Evolutionary conservation across 2,329 filamentous ascomycete species (phyloP), one percentile per base, ranked within the genome.

Genomic region (Monosporascus sp.): DNA sequence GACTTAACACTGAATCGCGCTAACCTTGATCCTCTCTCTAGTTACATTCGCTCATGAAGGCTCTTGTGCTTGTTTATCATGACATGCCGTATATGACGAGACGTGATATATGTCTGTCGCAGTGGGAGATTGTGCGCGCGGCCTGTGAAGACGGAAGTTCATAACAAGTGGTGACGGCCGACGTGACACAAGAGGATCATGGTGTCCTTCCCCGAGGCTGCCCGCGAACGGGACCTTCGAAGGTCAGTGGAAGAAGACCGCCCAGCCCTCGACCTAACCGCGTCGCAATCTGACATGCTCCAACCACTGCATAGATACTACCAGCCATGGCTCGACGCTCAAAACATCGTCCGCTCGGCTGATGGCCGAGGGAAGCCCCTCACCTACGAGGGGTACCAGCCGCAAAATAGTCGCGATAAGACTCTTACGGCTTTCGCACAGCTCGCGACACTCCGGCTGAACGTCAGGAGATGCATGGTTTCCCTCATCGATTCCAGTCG

Each of bases 381-480:
- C 25, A 38, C 39, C 8, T 25, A 49, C 15, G 37, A 22, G 14
- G 77, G 47, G 64, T 75, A 60, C 56, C 59, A 43, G 37, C 65
- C 68, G 6, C 60, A 63, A 37, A 59, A 64, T n/a, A 70, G 68
- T 7, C 62, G 66, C 50, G 71, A 73, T 55, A 66, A 65, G 47
- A 62, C 69, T 5, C 65, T 79, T 18, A 76, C 73, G 0, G 72
- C 74, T 4, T 75, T 77, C 52, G 75, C 78, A 5, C 79, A 82
- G 61, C 68, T 82, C 24, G 74, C 72, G 31, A 69, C 77, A 9
- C 70, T 81, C 51, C 69, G 77, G 1, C 67, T 80, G 41, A 68
- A 72, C 17, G 72, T 72, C 27, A 73, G 75, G 55, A 72, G 78
- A 38, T 72, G 70, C 43, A 73, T 81, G 65, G 72, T 81, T 22